phyloP scores from a whole-genome alignment of 2,329 filamentous ascomycete genomes.

The Talaromyces sp. region DNA sequence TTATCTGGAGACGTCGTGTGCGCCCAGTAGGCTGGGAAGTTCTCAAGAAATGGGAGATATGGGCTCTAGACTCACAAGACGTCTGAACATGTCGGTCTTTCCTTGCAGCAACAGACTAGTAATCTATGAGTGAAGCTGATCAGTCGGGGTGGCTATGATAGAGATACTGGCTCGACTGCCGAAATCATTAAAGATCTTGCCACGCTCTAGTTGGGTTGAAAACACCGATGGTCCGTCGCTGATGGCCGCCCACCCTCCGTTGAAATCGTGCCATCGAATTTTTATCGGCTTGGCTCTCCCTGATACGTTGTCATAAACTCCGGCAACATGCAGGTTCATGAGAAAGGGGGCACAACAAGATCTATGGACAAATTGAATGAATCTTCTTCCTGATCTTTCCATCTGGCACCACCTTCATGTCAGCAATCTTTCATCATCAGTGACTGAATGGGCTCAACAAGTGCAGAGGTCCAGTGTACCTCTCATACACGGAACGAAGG shows the following conservation, averaged over 20 bases:
- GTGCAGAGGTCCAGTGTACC: neutral
- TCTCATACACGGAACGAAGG: neutral
- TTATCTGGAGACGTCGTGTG: conserved; percentile 32
- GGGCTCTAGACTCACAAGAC: conserved; percentile 42
- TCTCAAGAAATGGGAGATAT: conserved; percentile 43
- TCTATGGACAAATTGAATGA: too few species aligned
- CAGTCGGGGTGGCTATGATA: neutral
- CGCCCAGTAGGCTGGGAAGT: conserved; percentile 40
- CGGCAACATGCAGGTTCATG: neutral
- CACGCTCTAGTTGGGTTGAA: neutral
- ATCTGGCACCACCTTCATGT: neutral
- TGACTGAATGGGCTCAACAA: neutral
- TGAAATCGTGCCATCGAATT: neutral
- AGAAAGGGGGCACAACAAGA: too few species aligned
- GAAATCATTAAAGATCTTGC: too few species aligned
- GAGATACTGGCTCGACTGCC: neutral
- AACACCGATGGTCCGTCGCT: neutral
- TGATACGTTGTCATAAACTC: neutral
- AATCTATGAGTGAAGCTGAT: neutral
- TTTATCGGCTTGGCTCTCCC: neutral
- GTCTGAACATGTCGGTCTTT: conserved; percentile 21
- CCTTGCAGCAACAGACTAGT: neutral
- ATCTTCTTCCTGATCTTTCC: neutral
- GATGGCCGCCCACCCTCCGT: neutral
- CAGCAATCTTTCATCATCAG: neutral